Conservation (phyloP, 2,329 filamentous ascomycete genomes). For the Coniella lustricola region DNA sequence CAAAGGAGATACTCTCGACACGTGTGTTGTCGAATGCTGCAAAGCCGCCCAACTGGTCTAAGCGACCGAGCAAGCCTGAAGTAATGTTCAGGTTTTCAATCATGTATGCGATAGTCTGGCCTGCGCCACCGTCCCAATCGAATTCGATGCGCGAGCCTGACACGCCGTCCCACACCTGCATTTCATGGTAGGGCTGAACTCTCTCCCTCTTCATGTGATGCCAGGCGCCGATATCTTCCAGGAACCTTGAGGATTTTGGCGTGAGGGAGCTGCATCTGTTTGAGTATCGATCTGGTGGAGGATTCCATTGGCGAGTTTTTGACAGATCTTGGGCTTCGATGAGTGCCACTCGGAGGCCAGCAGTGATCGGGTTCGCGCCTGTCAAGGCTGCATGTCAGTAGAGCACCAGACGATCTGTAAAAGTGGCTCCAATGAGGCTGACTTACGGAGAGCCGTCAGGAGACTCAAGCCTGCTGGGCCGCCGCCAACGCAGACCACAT, state of each 20-base stretch:
- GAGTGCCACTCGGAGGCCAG: conserved; percentile 74
- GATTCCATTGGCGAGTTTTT: conserved; percentile 59
- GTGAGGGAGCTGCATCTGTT: conserved; percentile 96
- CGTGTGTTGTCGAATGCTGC: conserved; percentile 69
- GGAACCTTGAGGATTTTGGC: conserved; percentile 75
- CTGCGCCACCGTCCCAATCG: conserved; percentile 54
- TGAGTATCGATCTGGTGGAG: conserved; percentile 65
- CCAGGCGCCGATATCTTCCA: conserved; percentile 83
- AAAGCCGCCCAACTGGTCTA: conserved; percentile 62
- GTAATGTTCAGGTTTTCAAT: conserved; percentile 89
- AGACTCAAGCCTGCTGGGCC: conserved; percentile 85
- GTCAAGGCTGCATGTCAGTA: neutral
- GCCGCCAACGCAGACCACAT: conserved; percentile 86
- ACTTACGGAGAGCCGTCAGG: conserved; percentile 65
- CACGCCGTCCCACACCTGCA: conserved; percentile 98
- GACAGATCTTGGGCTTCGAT: conserved; percentile 83
- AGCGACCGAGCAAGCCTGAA: conserved; percentile 63
- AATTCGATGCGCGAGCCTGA: conserved; percentile 84
- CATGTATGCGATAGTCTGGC: conserved; percentile 84
- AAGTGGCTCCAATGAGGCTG: neutral
- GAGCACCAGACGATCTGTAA: neutral
- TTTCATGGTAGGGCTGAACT: conserved; percentile 84
- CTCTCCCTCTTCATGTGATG: conserved; percentile 62
- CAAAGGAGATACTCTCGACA: conserved; percentile 73
- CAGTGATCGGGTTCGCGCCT: conserved; percentile 72